Conservation (phyloP, 768 basidiomycete species). For the Agrocybe chaxingu region DNA sequence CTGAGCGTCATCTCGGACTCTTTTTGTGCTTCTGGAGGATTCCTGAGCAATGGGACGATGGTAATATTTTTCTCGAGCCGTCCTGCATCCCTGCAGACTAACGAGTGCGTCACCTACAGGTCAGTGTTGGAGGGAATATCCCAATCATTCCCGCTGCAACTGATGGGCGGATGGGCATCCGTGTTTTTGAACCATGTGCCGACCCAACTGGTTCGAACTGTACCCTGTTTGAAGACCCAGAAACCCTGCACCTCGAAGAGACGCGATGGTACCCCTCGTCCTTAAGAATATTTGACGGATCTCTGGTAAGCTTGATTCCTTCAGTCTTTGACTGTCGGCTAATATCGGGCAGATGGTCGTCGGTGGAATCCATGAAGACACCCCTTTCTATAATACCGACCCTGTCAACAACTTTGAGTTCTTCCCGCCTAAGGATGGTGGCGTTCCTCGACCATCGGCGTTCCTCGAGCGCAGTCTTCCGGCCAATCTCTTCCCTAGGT, state of each 20-base stretch:
- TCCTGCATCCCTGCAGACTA: not conserved
- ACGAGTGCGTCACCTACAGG: slow-evolving; percentile 10
- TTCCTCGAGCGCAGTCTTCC: slow-evolving; percentile 26
- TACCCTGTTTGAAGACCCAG: slow-evolving; percentile 33
- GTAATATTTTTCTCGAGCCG: slow-evolving; percentile 15
- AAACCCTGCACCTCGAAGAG: slow-evolving; percentile 28
- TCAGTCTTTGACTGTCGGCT: not conserved
- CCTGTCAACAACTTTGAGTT: slow-evolving; percentile 46
- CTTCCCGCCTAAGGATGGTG: slow-evolving; percentile 37
- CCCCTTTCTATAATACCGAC: slow-evolving; percentile 61
- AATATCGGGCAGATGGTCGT: slow-evolving; percentile 20
- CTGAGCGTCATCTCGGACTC: slow-evolving; percentile 33
- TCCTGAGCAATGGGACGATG: slow-evolving; percentile 40
- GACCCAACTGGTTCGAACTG: slow-evolving; percentile 27
- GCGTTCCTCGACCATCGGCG: slow-evolving; percentile 23
- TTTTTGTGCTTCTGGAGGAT: slow-evolving; percentile 42
- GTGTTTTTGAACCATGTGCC: slow-evolving; percentile 38
- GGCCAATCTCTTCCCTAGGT: slow-evolving; percentile 25
- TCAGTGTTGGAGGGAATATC: slow-evolving; percentile 28
- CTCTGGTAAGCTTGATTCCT: slow-evolving; percentile 28
- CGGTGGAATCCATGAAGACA: slow-evolving; percentile 24
- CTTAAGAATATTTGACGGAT: slow-evolving; percentile 29
- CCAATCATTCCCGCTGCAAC: slow-evolving; percentile 23
- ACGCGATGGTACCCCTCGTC: slow-evolving; percentile 41
- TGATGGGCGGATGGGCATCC: slow-evolving; percentile 33